A percentile compares a stretch with the other conserved stretches of the same genome.
phyloP scores from a whole-genome alignment of 306 rosid species.

The Corylus americana region DNA sequence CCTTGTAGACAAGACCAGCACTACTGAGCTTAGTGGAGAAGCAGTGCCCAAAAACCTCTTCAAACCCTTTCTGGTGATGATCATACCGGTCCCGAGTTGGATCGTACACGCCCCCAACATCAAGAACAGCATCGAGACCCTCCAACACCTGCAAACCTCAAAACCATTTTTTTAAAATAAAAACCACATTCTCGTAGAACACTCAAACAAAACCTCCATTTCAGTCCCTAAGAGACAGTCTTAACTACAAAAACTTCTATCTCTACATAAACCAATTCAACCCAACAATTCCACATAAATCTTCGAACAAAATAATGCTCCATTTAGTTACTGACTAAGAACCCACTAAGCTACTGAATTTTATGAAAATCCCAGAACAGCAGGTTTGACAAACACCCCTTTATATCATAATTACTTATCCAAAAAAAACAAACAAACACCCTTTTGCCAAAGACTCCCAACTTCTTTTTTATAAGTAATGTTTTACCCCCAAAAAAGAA shows the following conservation, averaged over 20 bases:
- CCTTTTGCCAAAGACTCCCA: neutral
- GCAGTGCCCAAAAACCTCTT: constrained; percentile 85
- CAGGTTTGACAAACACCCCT: neutral
- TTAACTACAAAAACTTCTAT: neutral
- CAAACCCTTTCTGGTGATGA: constrained; percentile 98
- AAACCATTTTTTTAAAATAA: neutral
- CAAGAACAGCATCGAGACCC: constrained; percentile 93
- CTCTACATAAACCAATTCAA: neutral
- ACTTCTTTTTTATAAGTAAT: no score
- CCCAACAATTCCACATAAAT: neutral
- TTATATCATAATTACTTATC: no score
- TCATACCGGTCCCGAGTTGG: constrained; percentile 76
- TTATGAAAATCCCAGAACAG: neutral
- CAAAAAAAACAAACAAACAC: neutral
- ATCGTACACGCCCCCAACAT: constrained; percentile 94
- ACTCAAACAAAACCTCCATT: neutral
- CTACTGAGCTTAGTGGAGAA: constrained; percentile 91
- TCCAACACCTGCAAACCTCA: constrained; percentile 64
- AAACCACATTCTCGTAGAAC: neutral
- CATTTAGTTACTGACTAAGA: neutral
- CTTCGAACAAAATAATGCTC: neutral
- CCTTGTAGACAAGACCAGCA: constrained; percentile 96
- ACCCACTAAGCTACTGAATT: neutral
- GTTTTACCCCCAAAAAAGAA: neutral
- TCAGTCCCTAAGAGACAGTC: neutral